phyloP scores from a whole-genome alignment of 768 basidiomycete species.

The Megacollybia marginata region DNA sequence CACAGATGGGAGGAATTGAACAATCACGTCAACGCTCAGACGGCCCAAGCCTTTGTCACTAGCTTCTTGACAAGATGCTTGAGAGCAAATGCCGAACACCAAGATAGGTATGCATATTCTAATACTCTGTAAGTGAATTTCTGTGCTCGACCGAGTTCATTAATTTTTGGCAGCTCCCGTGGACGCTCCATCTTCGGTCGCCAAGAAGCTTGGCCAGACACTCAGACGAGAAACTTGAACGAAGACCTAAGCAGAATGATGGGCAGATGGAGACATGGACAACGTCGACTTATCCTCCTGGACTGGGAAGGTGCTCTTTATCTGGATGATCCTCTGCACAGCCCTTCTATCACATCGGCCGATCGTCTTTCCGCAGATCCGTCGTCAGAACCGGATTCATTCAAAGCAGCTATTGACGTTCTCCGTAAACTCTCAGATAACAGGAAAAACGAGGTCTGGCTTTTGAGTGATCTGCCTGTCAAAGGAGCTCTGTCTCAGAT shows the following conservation, averaged over 20 bases:
- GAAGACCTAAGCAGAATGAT: conserved; percentile 42
- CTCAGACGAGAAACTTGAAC: not conserved
- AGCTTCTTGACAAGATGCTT: conserved; percentile 72
- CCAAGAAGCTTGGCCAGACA: not conserved
- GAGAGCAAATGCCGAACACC: conserved; percentile 63
- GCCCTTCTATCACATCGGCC: no score
- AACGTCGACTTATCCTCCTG: conserved; percentile 58
- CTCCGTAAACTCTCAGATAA: conserved; percentile 57
- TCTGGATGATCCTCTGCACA: conserved; percentile 7
- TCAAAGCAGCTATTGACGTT: conserved; percentile 28
- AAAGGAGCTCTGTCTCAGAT: conserved; percentile 58
- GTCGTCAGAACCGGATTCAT: no score
- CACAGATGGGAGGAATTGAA: conserved; percentile 51
- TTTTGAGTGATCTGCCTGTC: conserved; percentile 68
- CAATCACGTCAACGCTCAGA: conserved; percentile 80
- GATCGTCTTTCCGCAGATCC: no score
- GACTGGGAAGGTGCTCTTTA: conserved; percentile 65
- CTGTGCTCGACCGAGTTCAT: no score
- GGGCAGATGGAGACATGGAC: conserved; percentile 59
- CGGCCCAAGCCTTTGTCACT: conserved; percentile 76
- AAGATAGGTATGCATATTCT: no score
- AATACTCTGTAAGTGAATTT: no score
- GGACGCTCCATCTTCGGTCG: no score
- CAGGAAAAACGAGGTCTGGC: conserved; percentile 69
- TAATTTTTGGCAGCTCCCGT: no score